phyloP scores from a whole-genome alignment of 2,329 filamentous ascomycete genomes.

The Capronia coronata region DNA sequence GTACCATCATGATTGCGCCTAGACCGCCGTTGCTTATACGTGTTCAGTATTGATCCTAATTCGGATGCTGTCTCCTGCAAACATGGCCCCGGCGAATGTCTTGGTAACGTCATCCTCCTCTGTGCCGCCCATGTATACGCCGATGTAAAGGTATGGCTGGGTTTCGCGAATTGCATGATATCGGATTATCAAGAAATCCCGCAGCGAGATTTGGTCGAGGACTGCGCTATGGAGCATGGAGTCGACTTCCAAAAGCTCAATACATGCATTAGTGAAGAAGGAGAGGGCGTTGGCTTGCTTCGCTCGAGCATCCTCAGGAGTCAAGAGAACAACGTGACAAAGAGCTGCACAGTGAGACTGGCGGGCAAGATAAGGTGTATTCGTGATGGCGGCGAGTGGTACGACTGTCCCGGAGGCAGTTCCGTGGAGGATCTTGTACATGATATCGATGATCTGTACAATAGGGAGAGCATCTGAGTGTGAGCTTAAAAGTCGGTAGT shows the following conservation, averaged over 20 bases:
- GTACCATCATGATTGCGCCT: slow-evolving; percentile 27
- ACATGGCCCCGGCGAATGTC: slow-evolving; percentile 83
- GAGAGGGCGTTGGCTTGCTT: slow-evolving; percentile 47
- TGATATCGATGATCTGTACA: slow-evolving; percentile 67
- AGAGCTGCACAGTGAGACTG: slow-evolving; percentile 72
- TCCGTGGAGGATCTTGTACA: slow-evolving; percentile 59
- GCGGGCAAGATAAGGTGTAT: slow-evolving; percentile 78
- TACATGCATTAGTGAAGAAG: slow-evolving; percentile 60
- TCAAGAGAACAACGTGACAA: slow-evolving; percentile 56
- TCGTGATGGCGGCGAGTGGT: slow-evolving; percentile 59
- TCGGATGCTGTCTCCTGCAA: slow-evolving; percentile 81
- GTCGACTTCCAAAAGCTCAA: slow-evolving; percentile 78
- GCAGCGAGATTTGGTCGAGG: slow-evolving; percentile 66
- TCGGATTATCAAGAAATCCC: slow-evolving; percentile 72
- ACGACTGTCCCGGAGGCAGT: slow-evolving; percentile 32
- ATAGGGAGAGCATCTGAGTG: slow-evolving; percentile 30
- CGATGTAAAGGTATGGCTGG: slow-evolving; percentile 67
- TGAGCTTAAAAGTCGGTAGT: neutral
- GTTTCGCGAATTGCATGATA: slow-evolving; percentile 86
- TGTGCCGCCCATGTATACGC: slow-evolving; percentile 67
- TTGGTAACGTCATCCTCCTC: slow-evolving; percentile 90
- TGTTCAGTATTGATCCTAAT: slow-evolving; percentile 53
- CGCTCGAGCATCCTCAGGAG: slow-evolving; percentile 48
- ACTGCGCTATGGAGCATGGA: slow-evolving; percentile 85
- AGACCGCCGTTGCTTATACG: slow-evolving; percentile 4